Evolutionary conservation across 176 grass and related monocot genomes (phyloP).

Genomic region (Oryza officinalis): DNA sequence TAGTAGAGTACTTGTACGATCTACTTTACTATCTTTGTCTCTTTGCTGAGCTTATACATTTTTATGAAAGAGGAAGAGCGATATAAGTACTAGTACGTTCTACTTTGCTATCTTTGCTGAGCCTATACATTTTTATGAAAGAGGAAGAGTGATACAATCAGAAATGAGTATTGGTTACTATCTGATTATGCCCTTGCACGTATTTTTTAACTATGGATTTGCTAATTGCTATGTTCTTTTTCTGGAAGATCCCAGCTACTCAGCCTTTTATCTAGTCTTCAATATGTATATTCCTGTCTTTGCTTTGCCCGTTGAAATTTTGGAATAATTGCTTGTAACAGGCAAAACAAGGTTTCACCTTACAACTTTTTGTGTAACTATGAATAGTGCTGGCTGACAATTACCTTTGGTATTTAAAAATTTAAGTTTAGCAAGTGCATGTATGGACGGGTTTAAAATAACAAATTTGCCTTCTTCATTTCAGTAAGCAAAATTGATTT

Average conservation of each 20-base stretch:
- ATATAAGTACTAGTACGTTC: neutral
- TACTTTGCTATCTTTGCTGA: neutral
- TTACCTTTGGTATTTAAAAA: neutral
- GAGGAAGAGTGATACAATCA: neutral
- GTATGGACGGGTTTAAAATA: neutral
- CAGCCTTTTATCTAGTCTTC: neutral
- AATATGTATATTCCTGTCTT: neutral
- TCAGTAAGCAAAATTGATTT: neutral
- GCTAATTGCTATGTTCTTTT: conserved; percentile 8
- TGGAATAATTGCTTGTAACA: conserved; percentile 14
- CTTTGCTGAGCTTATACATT: neutral
- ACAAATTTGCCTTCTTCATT: neutral
- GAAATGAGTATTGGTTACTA: neutral
- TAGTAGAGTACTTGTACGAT: neutral
- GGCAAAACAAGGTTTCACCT: neutral
- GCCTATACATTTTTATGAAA: conserved; percentile 3
- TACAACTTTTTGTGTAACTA: neutral
- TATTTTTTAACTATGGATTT: neutral
- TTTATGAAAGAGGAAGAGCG: neutral
- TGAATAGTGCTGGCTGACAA: neutral
- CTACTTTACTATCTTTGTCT: neutral
- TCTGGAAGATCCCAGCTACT: neutral
- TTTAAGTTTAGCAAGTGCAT: conserved; percentile 4
- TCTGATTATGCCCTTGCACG: neutral
- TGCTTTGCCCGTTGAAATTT: neutral